These are phyloP conservation scores for Fomitopsis pulvina DNA, from an alignment of 768 basidiomycete genomes.

Conservation along the genomic window DNA sequence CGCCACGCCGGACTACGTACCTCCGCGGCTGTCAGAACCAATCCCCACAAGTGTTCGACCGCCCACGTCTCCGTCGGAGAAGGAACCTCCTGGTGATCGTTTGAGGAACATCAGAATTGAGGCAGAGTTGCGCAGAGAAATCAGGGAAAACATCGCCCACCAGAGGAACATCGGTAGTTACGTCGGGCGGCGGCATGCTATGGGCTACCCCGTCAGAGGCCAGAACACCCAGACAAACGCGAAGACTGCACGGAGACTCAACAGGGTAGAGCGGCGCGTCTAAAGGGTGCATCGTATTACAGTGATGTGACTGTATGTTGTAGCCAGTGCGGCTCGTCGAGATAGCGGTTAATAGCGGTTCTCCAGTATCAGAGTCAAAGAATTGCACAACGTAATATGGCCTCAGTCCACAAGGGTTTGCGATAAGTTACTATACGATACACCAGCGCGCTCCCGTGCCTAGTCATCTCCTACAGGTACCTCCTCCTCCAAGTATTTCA, in stretches of 20 bases:
- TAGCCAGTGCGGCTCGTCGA: too few species aligned
- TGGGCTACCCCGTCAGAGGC: constrained; percentile 89
- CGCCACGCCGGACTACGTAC: constrained; percentile 45
- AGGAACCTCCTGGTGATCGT: constrained; percentile 40
- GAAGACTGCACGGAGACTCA: constrained; percentile 85
- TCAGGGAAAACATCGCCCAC: constrained; percentile 90
- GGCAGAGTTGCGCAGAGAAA: constrained; percentile 72
- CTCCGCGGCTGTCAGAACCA: constrained; percentile 36
- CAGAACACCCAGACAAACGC: constrained; percentile 92
- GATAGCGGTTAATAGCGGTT: too few species aligned
- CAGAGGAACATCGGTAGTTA: constrained; percentile 93
- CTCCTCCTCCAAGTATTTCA: constrained; percentile 95
- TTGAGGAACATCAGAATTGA: constrained; percentile 79
- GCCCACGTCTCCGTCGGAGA: constrained; percentile 2
- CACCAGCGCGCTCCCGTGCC: constrained; percentile 16
- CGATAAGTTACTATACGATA: constrained; percentile 13
- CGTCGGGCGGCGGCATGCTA: constrained; percentile 87
- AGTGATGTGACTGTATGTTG: background rate
- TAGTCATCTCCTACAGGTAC: constrained; percentile 90
- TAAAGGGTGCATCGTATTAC: constrained; percentile 16
- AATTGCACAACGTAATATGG: too few species aligned
- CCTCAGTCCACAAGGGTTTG: too few species aligned
- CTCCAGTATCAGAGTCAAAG: too few species aligned
- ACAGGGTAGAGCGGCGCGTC: constrained; percentile 64
- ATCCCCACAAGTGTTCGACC: constrained; percentile 14